Conservation (phyloP, 1,284 basidiomycete species). For the Cystobasidium sp. region DNA sequence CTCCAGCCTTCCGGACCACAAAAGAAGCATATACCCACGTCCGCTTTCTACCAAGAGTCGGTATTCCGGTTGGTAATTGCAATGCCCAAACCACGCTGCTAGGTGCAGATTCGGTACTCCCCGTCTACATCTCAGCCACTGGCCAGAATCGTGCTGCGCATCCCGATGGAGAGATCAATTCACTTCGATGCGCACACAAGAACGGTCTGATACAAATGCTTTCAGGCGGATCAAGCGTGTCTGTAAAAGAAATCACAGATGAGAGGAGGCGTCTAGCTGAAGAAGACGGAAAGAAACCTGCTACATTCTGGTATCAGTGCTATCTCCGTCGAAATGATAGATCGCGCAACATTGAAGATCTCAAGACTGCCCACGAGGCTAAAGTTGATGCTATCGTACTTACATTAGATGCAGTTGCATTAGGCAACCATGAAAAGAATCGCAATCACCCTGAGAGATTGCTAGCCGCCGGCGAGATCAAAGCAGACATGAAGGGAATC, state of each 20-base stretch:
- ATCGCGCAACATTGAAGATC: constrained; percentile 18
- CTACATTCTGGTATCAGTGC: constrained; percentile 55
- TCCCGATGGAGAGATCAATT: constrained; percentile 61
- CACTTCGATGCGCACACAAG: constrained; percentile 58
- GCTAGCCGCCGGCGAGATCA: constrained; percentile 22
- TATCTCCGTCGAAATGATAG: constrained; percentile 55
- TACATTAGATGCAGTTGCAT: constrained; percentile 40
- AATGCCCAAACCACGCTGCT: constrained; percentile 78
- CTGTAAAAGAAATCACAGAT: constrained; percentile 61
- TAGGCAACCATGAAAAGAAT: constrained; percentile 25
- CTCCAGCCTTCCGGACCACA: constrained; percentile 31
- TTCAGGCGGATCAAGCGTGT: constrained; percentile 58
- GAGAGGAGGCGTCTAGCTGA: constrained; percentile 50
- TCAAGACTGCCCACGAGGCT: constrained; percentile 46
- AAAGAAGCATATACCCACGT: constrained; percentile 72
- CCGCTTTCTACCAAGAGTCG: constrained; percentile 79
- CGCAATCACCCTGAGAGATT: constrained; percentile 30
- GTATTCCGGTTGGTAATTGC: constrained; percentile 70
- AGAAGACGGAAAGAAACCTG: constrained; percentile 43
- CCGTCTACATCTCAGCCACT: constrained; percentile 80
- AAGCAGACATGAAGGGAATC: constrained; percentile 9
- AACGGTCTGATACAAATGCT: constrained; percentile 58
- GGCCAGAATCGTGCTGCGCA: constrained; percentile 61
- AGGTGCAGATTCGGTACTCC: constrained; percentile 72
- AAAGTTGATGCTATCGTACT: constrained; percentile 56